Evolutionary conservation across 73 alveolate species (phyloP).

Genomic region (Paramecium caudatum): DNA sequence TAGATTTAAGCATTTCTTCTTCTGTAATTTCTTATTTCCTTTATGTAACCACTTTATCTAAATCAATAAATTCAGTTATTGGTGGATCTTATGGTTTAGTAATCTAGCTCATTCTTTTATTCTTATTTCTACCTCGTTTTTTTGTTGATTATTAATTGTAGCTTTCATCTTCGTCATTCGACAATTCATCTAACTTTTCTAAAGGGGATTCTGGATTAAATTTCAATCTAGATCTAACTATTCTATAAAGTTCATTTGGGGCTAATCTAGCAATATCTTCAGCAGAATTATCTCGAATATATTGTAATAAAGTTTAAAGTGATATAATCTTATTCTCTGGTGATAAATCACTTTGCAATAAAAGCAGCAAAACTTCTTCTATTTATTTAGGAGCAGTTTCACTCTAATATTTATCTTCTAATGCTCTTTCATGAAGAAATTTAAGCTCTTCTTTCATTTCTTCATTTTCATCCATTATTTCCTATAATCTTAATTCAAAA

Average conservation of each 20-base stretch:
- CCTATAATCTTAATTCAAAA: constrained; percentile 9
- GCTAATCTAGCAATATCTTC: constrained; percentile 60
- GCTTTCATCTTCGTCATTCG: constrained; percentile 24
- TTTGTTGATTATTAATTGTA: constrained; percentile 7
- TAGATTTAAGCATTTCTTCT: not conserved
- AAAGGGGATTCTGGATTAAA: constrained; percentile 18
- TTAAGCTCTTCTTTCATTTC: constrained; percentile 26
- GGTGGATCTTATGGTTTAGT: constrained; percentile 4
- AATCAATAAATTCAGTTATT: not conserved
- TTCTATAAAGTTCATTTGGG: constrained; percentile 49
- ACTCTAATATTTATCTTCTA: not conserved
- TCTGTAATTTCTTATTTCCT: not conserved
- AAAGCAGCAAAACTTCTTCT: constrained; percentile 36
- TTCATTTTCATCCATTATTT: constrained; percentile 25
- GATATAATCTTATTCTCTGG: constrained; percentile 39
- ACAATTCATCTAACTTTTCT: constrained; percentile 11
- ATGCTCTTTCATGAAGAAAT: constrained; percentile 22
- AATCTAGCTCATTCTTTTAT: not conserved
- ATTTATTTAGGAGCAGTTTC: constrained; percentile 24
- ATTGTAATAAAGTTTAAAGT: not conserved
- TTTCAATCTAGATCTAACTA: not conserved
- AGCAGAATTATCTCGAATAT: constrained; percentile 21
- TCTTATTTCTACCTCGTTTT: constrained; percentile 2
- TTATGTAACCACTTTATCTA: constrained; percentile 10
- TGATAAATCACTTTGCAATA: not conserved